Conservation (phyloP, 305 asterid species). For the Fraxinus xanthoxyloides region DNA sequence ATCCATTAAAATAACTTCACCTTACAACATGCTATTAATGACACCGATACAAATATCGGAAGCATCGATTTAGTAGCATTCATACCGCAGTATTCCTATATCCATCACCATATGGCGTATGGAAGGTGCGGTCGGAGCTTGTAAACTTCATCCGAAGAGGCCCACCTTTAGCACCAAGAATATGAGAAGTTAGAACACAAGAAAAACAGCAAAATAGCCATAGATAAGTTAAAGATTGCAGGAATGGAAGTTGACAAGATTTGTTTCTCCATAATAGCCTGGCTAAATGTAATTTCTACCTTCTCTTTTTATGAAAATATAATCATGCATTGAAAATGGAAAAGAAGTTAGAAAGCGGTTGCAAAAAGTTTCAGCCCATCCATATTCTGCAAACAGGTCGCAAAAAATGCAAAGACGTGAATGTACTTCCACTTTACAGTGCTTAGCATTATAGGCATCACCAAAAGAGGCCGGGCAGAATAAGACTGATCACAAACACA, state of each 20-base stretch:
- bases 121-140: constrained; percentile 32
- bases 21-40: constrained; percentile 11
- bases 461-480: background rate
- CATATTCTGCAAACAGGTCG: background rate
- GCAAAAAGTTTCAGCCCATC: constrained; percentile 1
- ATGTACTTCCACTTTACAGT: background rate
- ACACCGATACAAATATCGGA: constrained; percentile 12
- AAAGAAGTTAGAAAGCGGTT: background rate
- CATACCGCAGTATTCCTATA: constrained; percentile 47
- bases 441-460: background rate
- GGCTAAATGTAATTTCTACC: background rate
- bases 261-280: background rate
- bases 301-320: background rate
- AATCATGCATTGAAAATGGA: background rate
- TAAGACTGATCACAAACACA: background rate
- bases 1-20: constrained; percentile 11
- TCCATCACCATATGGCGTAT: constrained; percentile 42
- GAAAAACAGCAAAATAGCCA: background rate
- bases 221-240: background rate
- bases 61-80: constrained; percentile 10
- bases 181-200: constrained; percentile 9
- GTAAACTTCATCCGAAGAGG: constrained; percentile 31
- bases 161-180: constrained; percentile 36
- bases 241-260: background rate
- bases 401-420: background rate